Evolutionary conservation across 352 stramenopile genomes (phyloP).

Genomic region (Phytophthora sp.): DNA sequence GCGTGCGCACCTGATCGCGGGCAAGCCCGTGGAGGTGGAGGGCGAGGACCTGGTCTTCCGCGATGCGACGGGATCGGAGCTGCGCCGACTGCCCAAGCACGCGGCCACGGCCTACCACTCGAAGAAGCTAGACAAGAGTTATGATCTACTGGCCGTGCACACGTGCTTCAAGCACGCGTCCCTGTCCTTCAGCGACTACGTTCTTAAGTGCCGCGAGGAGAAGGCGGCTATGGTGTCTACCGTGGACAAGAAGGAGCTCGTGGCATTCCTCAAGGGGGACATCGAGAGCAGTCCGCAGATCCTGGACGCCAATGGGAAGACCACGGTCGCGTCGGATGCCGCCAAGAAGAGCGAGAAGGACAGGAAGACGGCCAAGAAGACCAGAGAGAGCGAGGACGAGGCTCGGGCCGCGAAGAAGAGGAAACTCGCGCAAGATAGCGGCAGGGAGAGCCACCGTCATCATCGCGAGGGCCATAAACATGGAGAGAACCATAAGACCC

Average conservation of each 20-base stretch:
- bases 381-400: constrained; percentile 20
- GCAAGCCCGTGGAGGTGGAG: constrained; percentile 61
- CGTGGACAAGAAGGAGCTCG: constrained; percentile 89
- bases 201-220: constrained; percentile 80
- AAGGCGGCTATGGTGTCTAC: constrained; percentile 86
- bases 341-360: constrained; percentile 25
- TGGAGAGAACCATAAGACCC: constrained; percentile 40
- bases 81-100: constrained; percentile 70
- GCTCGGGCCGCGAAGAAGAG: constrained; percentile 50
- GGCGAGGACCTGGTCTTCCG: constrained; percentile 67
- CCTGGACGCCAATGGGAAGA: constrained; percentile 32
- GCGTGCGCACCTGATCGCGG: constrained; percentile 77
- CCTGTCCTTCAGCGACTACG: constrained; percentile 84
- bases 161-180: constrained; percentile 81
- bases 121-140: constrained; percentile 84
- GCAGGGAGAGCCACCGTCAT: constrained; percentile 4
- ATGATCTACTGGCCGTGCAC: constrained; percentile 82
- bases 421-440: constrained; percentile 24
- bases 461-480: neutral
- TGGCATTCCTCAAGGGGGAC: constrained; percentile 85
- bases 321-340: neutral
- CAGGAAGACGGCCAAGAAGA: constrained; percentile 21
- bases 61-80: constrained; percentile 53
- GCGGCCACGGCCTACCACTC: constrained; percentile 77
- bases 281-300: constrained; percentile 84